Base-by-base conservation (phyloP, 2,329 filamentous ascomycete genomes). In the Samsoniella hepiali region DNA sequence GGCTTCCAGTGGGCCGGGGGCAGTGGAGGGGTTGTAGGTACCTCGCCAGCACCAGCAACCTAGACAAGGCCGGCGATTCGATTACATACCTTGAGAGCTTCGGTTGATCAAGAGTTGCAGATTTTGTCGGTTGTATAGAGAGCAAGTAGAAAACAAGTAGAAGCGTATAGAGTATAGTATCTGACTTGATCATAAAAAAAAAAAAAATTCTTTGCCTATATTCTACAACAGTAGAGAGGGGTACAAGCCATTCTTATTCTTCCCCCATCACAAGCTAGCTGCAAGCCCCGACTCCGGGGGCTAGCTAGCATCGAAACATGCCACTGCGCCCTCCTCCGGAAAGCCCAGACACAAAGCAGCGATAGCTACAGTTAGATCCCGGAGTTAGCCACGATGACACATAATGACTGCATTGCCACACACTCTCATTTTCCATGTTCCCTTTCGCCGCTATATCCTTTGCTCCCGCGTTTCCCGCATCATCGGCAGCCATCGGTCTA, bases 401-500 rank as follows among this genome's bases (percentile, higher is more conserved):
- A 61, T 61, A 44, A 61, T 61, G 58, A 61, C 47, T 45, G 8
- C 58, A 34, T 45, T 61, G 38, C 58, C 49, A 61, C 38, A 13
- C 36, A 17, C n/a, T 17, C 13, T 34, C 27, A 34, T 29, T 17
- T 42, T 10, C 9, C 17, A n/a, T 32, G 13, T 13, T 47, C 57
- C 27, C 11, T 44, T 38, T 47, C 7, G 15, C 29, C 34, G 11
- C 22, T 51, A 32, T 51, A 32, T 27, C 22, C 22, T 15, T 36
- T 17, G 17, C 31, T 54, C 49, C 31, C 44, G 34, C 51, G 40
- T 17, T 56, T 53, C 13, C 38, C 31, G 36, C 40, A 29, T 29
- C 22, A 8, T 56, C 61, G 61, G 61, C 53, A 58, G 22, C 54
- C 61, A 53, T 63, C 61, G 61, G 61, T 53, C 54, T 47, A 22